Percentiles rank a stretch among this genome's conserved stretches.
Evolutionary conservation across 75 land plant genomes (phyloP).

Genomic region (Pinus albicaulis): DNA sequence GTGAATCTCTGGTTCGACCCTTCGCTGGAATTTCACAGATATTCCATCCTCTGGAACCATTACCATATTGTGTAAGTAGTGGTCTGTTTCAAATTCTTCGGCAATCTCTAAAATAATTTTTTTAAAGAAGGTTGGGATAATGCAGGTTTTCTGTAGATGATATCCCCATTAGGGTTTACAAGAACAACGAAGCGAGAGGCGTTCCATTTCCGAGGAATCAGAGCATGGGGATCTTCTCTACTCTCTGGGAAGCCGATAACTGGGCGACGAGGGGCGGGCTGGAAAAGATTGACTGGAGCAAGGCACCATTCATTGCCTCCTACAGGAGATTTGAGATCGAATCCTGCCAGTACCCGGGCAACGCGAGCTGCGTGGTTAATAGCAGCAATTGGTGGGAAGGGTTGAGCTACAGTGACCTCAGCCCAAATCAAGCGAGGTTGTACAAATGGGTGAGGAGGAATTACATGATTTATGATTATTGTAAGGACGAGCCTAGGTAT

Average conservation of each 20-base stretch:
- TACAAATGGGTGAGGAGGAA: conserved; percentile 54
- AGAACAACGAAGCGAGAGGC: conserved; percentile 59
- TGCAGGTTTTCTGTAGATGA: conserved; percentile 78
- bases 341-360: conserved; percentile 47
- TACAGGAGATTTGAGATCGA: conserved; percentile 72
- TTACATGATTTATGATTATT: conserved; percentile 73
- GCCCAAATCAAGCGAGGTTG: conserved; percentile 18
- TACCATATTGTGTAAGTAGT: conserved; percentile 4
- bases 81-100: neutral
- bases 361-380: conserved; percentile 19
- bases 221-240: conserved; percentile 77
- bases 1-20: conserved; percentile 15
- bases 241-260: conserved; percentile 78
- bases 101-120: neutral
- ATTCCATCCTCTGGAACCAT: conserved; percentile 12
- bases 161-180: conserved; percentile 74
- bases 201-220: conserved; percentile 55
- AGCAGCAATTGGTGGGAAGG: conserved; percentile 46
- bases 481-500: conserved; percentile 51
- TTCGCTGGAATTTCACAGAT: conserved; percentile 7
- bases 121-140: too few relatives aligned
- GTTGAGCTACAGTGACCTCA: conserved; percentile 24
- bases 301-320: conserved; percentile 73
- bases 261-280: conserved; percentile 92
- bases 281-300: conserved; percentile 76